phyloP scores from a whole-genome alignment of 495 filamentous ascomycete species.

The Penicillium desertorum region DNA sequence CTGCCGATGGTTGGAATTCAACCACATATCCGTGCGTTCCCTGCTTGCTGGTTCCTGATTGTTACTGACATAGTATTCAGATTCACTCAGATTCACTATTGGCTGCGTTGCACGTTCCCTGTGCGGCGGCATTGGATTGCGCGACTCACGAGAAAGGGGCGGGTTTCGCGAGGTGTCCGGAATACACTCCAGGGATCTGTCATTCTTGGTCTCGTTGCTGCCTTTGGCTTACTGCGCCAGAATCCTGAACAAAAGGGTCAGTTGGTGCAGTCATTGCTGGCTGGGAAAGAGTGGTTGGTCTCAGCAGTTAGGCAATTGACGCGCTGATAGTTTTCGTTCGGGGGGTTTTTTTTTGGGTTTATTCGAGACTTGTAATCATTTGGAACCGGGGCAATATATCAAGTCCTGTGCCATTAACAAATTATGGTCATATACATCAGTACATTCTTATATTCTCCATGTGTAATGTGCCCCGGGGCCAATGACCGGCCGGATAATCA shows the following conservation, averaged over 20 bases:
- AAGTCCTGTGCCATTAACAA: not conserved
- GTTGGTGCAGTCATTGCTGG: conserved; percentile 17
- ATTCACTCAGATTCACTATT: conserved; percentile 52
- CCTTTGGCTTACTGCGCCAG: conserved; percentile 20
- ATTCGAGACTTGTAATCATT: not conserved
- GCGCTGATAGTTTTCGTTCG: too few species aligned
- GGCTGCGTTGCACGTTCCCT: conserved; percentile 53
- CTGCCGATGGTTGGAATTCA: conserved; percentile 58
- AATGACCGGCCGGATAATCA: conserved; percentile 10
- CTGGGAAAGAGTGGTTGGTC: conserved; percentile 19
- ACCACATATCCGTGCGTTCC: conserved; percentile 56
- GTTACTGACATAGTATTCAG: conserved; percentile 27
- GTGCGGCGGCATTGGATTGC: conserved; percentile 56
- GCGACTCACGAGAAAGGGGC: conserved; percentile 50
- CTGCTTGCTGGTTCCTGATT: not conserved
- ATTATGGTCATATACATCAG: not conserved
- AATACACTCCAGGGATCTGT: conserved; percentile 19
- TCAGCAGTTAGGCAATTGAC: conserved; percentile 2
- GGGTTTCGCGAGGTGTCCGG: conserved; percentile 25
- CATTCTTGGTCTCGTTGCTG: conserved; percentile 23
- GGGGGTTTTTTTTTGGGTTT: not conserved
- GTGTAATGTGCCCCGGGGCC: not conserved
- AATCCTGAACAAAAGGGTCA: conserved; percentile 17
- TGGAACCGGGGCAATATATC: not conserved
- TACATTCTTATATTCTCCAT: not conserved